Conservation (phyloP, 192 early-diverging fungal genomes). For the Coemansia sp. region DNA sequence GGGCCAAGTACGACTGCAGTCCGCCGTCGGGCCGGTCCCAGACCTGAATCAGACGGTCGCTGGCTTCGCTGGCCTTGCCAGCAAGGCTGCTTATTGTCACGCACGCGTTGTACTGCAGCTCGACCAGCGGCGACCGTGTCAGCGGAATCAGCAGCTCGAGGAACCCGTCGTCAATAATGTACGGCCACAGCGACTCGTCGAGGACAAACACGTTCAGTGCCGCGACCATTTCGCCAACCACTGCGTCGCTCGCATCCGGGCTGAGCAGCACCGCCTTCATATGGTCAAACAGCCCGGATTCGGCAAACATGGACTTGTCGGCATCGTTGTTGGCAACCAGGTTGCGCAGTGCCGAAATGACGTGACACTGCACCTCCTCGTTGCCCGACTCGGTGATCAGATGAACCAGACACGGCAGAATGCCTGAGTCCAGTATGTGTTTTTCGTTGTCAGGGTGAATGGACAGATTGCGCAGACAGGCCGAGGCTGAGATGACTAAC, state of each 20-base stretch:
- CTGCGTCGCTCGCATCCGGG: slow-evolving; percentile 29
- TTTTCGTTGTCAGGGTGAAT: slow-evolving; percentile 83
- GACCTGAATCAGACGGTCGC: slow-evolving; percentile 59
- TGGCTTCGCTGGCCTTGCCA: slow-evolving; percentile 55
- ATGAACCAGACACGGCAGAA: slow-evolving; percentile 54
- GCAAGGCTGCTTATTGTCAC: slow-evolving; percentile 73
- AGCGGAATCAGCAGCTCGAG: slow-evolving; percentile 66
- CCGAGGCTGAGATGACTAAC: slow-evolving; percentile 76
- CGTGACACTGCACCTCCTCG: slow-evolving; percentile 83
- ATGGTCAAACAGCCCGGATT: slow-evolving; percentile 72
- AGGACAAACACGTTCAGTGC: slow-evolving; percentile 77
- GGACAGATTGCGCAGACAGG: slow-evolving; percentile 85
- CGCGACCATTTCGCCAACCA: slow-evolving; percentile 79
- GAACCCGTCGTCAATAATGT: slow-evolving; percentile 58
- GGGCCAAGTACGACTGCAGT: slow-evolving; percentile 64
- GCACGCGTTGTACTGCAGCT: slow-evolving; percentile 75
- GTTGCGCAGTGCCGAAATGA: slow-evolving; percentile 79
- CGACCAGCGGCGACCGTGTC: slow-evolving; percentile 43
- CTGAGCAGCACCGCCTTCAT: slow-evolving; percentile 44
- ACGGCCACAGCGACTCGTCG: slow-evolving; percentile 68
- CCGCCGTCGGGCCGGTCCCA: slow-evolving; percentile 66
- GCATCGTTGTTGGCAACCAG: slow-evolving; percentile 70
- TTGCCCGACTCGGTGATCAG: slow-evolving; percentile 56
- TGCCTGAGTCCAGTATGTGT: slow-evolving; percentile 75
- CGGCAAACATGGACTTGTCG: slow-evolving; percentile 70